Percentiles rank a stretch among this genome's conserved stretches.
These are phyloP conservation scores for Achaetomium macrosporum DNA, from an alignment of 2,329 filamentous ascomycete species.

Conservation along the genomic window DNA sequence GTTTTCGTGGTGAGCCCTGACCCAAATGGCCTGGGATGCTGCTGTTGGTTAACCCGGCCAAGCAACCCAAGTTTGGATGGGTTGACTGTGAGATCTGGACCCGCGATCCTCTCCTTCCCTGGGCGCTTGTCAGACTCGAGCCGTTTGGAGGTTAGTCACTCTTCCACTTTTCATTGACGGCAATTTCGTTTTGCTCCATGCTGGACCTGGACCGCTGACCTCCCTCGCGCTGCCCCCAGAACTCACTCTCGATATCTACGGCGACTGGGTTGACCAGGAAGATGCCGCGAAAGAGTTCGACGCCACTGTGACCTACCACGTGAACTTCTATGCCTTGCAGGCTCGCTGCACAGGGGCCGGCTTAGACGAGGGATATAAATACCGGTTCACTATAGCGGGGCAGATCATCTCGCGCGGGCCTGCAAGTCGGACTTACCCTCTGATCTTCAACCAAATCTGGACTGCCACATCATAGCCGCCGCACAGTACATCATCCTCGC, in stretches of 20 bases:
- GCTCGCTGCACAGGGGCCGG: neutral
- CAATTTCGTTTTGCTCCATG: too few species aligned
- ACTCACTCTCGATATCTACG: neutral
- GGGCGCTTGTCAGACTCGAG: neutral
- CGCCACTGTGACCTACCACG: neutral
- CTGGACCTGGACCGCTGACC: too few species aligned
- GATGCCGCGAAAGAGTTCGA: neutral
- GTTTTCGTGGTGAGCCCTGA: neutral
- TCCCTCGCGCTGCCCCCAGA: neutral
- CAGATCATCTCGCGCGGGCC: neutral
- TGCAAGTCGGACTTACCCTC: neutral
- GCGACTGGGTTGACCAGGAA: neutral
- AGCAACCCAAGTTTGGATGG: slow-evolving; percentile 5
- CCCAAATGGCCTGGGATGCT: neutral
- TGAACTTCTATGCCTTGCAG: neutral
- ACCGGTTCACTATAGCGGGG: neutral
- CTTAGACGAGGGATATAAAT: neutral
- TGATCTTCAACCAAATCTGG: neutral
- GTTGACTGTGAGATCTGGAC: slow-evolving; percentile 1
- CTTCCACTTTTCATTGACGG: too few species aligned
- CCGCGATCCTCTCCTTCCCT: neutral
- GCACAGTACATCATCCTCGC: slow-evolving; percentile 1
- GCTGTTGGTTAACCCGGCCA: neutral
- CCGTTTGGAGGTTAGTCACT: neutral
- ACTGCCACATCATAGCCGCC: slow-evolving; percentile 1